These are phyloP conservation scores for Eucalyptus pauciflora DNA, from an alignment of 345 rosid species.

Conservation along the genomic window DNA sequence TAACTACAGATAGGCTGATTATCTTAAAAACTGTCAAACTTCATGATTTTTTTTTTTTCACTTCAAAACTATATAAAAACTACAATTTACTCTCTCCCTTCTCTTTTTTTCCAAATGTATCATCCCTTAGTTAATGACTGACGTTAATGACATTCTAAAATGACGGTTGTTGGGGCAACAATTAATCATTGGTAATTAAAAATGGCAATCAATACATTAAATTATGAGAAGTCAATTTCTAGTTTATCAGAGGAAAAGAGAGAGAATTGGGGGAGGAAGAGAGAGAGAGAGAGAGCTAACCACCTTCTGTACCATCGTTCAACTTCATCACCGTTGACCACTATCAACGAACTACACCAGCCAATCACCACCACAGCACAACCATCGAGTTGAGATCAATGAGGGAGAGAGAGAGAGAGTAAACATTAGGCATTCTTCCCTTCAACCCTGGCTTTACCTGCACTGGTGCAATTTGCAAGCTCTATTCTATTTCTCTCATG, in stretches of 20 bases:
- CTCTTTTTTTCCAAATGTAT: background rate
- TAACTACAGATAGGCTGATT: background rate
- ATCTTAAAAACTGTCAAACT: background rate
- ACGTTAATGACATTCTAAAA: background rate
- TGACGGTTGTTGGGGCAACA: background rate
- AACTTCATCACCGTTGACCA: background rate
- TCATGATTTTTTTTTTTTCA: background rate
- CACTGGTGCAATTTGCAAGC: background rate
- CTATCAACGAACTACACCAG: background rate
- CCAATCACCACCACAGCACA: background rate
- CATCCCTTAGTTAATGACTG: background rate
- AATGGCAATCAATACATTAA: background rate
- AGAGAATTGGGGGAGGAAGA: background rate
- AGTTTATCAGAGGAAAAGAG: background rate
- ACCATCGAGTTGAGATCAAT: background rate
- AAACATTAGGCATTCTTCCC: background rate
- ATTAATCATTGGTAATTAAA: background rate
- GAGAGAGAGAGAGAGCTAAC: background rate
- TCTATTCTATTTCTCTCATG: background rate
- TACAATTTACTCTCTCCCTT: background rate
- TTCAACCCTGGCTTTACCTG: background rate
- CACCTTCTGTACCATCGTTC: background rate
- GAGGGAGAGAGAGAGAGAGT: background rate
- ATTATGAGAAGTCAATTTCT: background rate
- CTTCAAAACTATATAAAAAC: background rate